Conservation (phyloP, 148 eudicot species). For the Heliosperma pusillum region DNA sequence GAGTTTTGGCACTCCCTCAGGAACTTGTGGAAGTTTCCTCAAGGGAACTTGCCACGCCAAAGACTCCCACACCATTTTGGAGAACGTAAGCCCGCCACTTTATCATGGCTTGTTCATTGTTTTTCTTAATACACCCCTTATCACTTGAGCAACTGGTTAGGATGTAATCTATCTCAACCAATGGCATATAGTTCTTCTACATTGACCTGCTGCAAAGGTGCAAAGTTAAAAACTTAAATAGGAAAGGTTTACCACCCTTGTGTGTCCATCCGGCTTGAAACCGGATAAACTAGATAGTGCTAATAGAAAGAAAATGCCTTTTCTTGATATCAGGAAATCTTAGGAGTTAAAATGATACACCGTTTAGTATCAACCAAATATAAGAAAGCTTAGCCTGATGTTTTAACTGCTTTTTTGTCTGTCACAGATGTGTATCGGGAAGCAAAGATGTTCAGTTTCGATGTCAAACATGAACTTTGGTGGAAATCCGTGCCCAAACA, state of each 20-base stretch:
- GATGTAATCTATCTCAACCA: too few species aligned
- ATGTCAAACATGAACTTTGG: constrained; percentile 47
- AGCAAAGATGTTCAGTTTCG: constrained; percentile 41
- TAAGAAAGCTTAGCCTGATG: neutral
- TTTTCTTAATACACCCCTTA: neutral
- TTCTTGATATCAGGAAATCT: too few species aligned
- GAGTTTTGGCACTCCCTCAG: constrained; percentile 68
- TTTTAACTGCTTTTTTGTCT: neutral
- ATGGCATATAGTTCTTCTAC: too few species aligned
- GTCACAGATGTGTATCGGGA: constrained; percentile 54
- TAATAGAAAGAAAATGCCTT: too few species aligned
- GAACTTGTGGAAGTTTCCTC: constrained; percentile 58
- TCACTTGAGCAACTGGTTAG: too few species aligned
- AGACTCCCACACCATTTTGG: constrained; percentile 39
- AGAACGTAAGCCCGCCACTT: constrained; percentile 36
- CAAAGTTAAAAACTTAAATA: too few species aligned
- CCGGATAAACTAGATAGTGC: too few species aligned
- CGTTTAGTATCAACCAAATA: neutral
- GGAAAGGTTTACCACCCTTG: neutral
- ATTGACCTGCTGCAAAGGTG: too few species aligned
- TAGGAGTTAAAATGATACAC: too few species aligned
- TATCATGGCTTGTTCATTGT: neutral
- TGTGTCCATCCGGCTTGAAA: neutral
- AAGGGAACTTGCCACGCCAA: constrained; percentile 57
- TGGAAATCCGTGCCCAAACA: constrained; percentile 59